phyloP scores from a whole-genome alignment of 1,139 yeast genomes.

The Yamadazyma membranifaciens region DNA sequence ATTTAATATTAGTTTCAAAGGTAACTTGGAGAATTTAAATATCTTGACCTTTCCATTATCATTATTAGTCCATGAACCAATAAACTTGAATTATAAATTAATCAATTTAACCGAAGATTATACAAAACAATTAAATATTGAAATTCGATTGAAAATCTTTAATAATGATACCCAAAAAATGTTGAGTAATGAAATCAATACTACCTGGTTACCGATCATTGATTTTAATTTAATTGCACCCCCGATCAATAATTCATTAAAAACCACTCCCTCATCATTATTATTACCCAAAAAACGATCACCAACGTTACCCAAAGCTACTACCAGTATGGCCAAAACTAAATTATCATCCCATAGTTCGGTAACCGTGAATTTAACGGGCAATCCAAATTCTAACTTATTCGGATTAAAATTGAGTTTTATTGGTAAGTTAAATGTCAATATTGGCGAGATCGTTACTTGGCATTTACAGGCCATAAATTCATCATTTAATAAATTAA shows the following conservation, averaged over 20 bases:
- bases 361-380: slow-evolving; percentile 42
- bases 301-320: slow-evolving; percentile 1
- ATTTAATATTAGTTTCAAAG: slow-evolving; percentile 35
- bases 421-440: slow-evolving; percentile 59
- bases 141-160: slow-evolving; percentile 23
- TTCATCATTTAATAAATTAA: slow-evolving; percentile 45
- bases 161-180: slow-evolving; percentile 1
- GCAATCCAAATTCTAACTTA: slow-evolving; percentile 27
- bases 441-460: slow-evolving; percentile 57
- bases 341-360: slow-evolving; percentile 36
- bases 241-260: slow-evolving; percentile 41
- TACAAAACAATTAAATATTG: slow-evolving; percentile 30
- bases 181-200: slow-evolving; percentile 37
- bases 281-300: neutral
- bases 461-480: slow-evolving; percentile 74
- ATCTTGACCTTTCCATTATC: slow-evolving; percentile 28
- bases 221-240: slow-evolving; percentile 55
- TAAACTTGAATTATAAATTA: slow-evolving; percentile 48
- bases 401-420: slow-evolving; percentile 60
- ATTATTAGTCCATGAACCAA: slow-evolving; percentile 28
- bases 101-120: slow-evolving; percentile 27
- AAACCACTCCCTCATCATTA: slow-evolving; percentile 13
- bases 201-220: slow-evolving; percentile 60
- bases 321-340: slow-evolving; percentile 2
- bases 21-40: slow-evolving; percentile 29